Evolutionary conservation across 306 rosid species (phyloP).

Genomic region (Dryas octopetala): DNA sequence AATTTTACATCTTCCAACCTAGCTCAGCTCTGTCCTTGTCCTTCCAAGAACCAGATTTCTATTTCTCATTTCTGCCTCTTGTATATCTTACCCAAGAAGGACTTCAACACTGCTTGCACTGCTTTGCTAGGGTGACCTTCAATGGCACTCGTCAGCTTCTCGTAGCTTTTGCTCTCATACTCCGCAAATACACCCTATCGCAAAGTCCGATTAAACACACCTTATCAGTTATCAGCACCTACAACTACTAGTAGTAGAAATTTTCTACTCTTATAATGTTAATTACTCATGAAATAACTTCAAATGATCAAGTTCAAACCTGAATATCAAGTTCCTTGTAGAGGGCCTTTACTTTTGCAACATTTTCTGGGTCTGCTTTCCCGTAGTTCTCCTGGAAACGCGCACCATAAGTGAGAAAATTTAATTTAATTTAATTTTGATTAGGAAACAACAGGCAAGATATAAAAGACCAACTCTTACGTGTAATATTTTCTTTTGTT

Average conservation of each 20-base stretch:
- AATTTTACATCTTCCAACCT: not conserved
- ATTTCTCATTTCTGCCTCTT: constrained; percentile 82
- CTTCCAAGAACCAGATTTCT: constrained; percentile 13
- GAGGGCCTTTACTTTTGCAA: constrained; percentile 68
- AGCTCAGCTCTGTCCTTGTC: constrained; percentile 7
- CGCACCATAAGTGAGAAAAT: not conserved
- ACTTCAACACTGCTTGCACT: constrained; percentile 83
- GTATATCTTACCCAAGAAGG: constrained; percentile 83
- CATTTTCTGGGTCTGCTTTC: constrained; percentile 57
- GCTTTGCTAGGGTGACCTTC: constrained; percentile 76
- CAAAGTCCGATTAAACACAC: not conserved
- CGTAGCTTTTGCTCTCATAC: constrained; percentile 61
- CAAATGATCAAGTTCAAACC: constrained; percentile 40
- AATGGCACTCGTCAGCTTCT: constrained; percentile 59
- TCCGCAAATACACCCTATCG: constrained; percentile 63
- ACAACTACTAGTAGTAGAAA: not conserved
- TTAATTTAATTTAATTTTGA: not conserved
- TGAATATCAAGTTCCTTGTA: constrained; percentile 64
- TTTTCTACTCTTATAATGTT: not conserved
- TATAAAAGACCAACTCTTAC: constrained; percentile 33
- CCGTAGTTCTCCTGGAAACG: constrained; percentile 79
- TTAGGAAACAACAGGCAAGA: not conserved
- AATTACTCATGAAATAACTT: not conserved
- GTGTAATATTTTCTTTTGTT: constrained; percentile 67
- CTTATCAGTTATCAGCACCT: not conserved